Evolutionary conservation across 2,329 filamentous ascomycete species (phyloP).

Genomic region (Fusarium denticulatum): DNA sequence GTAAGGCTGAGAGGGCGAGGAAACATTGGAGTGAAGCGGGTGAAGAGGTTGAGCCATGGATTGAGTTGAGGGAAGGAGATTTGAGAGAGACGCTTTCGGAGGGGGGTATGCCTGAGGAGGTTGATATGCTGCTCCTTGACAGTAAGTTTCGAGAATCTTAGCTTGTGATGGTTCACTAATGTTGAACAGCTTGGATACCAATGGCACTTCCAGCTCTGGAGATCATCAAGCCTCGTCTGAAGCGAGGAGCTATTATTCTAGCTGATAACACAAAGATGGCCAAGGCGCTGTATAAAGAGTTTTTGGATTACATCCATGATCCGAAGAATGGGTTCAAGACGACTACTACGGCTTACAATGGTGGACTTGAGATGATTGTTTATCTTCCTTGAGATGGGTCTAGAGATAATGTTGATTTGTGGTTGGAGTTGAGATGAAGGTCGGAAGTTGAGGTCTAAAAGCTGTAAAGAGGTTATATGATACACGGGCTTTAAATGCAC

Average conservation of each 20-base stretch:
- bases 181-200: conserved; percentile 62
- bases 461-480: not conserved
- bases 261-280: conserved; percentile 59
- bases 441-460: not conserved
- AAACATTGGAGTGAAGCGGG: conserved; percentile 65
- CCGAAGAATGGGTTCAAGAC: conserved; percentile 60
- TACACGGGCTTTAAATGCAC: not conserved
- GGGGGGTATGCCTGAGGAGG: conserved; percentile 52
- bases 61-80: conserved; percentile 68
- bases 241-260: conserved; percentile 59
- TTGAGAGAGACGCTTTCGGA: conserved; percentile 62
- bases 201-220: conserved; percentile 64
- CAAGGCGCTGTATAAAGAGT: conserved; percentile 56
- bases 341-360: conserved; percentile 46
- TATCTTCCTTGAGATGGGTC: conserved; percentile 20
- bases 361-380: conserved; percentile 46
- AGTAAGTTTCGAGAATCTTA: conserved; percentile 56
- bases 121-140: conserved; percentile 70
- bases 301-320: conserved; percentile 57
- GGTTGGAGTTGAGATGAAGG: not conserved
- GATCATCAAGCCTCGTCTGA: conserved; percentile 58
- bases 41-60: conserved; percentile 57
- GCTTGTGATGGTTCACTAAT: not conserved
- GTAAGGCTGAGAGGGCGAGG: conserved; percentile 63
- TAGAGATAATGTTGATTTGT: conserved; percentile 27